Conservation (phyloP, 2,329 filamentous ascomycete genomes). For the Aureobasidium sp. region DNA sequence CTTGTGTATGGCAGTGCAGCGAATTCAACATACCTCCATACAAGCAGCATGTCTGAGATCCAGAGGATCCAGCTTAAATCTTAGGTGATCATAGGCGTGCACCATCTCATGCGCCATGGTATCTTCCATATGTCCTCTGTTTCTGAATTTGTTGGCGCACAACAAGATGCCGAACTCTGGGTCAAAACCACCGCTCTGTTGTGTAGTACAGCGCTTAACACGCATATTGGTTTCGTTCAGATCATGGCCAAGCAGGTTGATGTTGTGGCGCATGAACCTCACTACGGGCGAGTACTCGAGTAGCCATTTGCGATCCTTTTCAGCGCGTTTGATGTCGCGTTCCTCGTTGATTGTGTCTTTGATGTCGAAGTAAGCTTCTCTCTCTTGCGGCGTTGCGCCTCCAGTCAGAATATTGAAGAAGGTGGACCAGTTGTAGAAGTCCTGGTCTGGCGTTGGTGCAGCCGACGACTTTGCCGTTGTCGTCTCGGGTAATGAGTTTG, state of each 20-base stretch:
- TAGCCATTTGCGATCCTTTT: constrained; percentile 73
- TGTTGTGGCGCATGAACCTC: constrained; percentile 76
- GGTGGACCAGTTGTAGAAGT: constrained; percentile 61
- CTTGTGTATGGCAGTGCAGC: not conserved
- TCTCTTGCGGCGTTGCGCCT: constrained; percentile 58
- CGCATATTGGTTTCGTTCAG: constrained; percentile 68
- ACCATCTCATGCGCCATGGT: constrained; percentile 18
- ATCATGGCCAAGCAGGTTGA: constrained; percentile 67
- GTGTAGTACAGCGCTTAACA: constrained; percentile 68
- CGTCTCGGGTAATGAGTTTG: constrained; percentile 7
- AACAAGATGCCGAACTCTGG: constrained; percentile 80
- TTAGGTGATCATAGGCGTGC: constrained; percentile 15
- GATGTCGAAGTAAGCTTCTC: constrained; percentile 68
- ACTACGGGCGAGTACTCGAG: constrained; percentile 79
- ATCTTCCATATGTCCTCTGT: constrained; percentile 78
- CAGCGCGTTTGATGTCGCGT: constrained; percentile 71
- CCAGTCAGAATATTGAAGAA: constrained; percentile 77
- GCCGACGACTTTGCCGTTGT: constrained; percentile 10
- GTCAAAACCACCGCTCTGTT: constrained; percentile 75
- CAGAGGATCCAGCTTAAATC: constrained; percentile 78
- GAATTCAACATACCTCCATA: constrained; percentile 59
- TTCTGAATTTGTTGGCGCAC: constrained; percentile 83
- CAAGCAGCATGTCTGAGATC: constrained; percentile 85
- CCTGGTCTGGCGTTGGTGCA: constrained; percentile 18
- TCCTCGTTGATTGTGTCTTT: constrained; percentile 68